phyloP scores from a whole-genome alignment of 306 rosid genomes.

The Quercus bicolor region DNA sequence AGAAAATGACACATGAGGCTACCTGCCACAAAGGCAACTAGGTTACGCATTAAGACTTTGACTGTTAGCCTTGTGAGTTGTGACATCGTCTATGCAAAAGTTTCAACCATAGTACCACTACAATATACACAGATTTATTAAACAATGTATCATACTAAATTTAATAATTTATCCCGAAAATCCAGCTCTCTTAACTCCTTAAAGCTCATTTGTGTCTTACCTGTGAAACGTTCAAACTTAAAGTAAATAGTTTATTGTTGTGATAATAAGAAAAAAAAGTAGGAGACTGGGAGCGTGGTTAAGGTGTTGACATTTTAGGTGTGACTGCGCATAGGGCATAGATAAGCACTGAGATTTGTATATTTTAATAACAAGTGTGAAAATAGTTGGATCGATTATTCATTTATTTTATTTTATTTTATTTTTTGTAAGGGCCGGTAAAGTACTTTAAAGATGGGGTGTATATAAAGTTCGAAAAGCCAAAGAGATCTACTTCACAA shows the following conservation, averaged over 20 bases:
- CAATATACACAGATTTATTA: not conserved
- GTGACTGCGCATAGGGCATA: conserved; percentile 35
- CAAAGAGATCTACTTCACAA: conserved; percentile 19
- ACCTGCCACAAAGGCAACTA: conserved; percentile 5
- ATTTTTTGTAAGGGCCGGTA: conserved; percentile 8
- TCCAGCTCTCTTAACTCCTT: conserved; percentile 14
- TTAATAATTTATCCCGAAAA: not conserved
- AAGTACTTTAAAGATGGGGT: not conserved
- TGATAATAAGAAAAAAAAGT: not conserved
- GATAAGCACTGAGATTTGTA: conserved; percentile 25
- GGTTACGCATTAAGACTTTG: conserved; percentile 19
- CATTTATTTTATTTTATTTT: not conserved
- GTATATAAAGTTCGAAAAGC: not conserved
- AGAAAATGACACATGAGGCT: conserved; percentile 5
- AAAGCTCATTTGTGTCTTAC: conserved; percentile 21
- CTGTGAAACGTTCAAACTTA: conserved; percentile 28
- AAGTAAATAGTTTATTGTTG: conserved; percentile 3
- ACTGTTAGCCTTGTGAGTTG: conserved; percentile 43
- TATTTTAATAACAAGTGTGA: conserved; percentile 32
- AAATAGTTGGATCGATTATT: conserved; percentile 3
- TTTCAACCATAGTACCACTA: conserved; percentile 30
- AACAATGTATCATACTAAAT: no score
- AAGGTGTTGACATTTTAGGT: conserved; percentile 54
- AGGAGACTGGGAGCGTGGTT: conserved; percentile 21
- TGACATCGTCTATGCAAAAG: conserved; percentile 33